Percentiles rank a stretch among this genome's conserved stretches.
phyloP scores from a whole-genome alignment of 2,329 filamentous ascomycete species.

The Polychaeton citri region DNA sequence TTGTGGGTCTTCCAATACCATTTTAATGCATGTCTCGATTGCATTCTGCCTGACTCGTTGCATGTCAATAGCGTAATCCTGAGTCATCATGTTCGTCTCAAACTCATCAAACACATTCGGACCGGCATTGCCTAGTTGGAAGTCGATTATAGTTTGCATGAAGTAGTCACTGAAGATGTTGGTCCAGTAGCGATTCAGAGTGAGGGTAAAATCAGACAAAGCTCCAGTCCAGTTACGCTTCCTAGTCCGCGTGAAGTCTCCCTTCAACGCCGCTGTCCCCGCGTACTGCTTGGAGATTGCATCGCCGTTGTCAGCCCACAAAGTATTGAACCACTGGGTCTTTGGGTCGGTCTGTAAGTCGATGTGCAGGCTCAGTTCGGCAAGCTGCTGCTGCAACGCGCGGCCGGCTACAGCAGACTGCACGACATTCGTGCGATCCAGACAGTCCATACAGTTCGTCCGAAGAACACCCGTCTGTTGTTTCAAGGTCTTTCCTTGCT shows the following conservation, averaged over 20 bases:
- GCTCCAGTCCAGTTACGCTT: conserved; percentile 87
- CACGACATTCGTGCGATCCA: conserved; percentile 91
- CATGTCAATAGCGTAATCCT: conserved; percentile 81
- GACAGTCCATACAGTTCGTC: conserved; percentile 97
- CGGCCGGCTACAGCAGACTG: conserved; percentile 82
- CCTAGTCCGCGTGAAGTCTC: conserved; percentile 83
- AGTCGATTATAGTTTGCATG: conserved; percentile 88
- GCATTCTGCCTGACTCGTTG: conserved; percentile 73
- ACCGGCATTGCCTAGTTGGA: conserved; percentile 77
- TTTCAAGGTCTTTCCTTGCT: conserved; percentile 27
- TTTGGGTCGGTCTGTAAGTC: conserved; percentile 61
- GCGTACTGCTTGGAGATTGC: conserved; percentile 93
- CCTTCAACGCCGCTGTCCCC: conserved; percentile 88
- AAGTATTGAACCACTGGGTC: conserved; percentile 84
- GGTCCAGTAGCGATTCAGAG: conserved; percentile 62
- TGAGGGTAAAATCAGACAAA: conserved; percentile 79
- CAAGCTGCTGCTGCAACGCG: conserved; percentile 68
- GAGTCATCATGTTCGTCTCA: conserved; percentile 81
- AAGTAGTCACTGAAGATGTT: conserved; percentile 99
- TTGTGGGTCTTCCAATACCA: conserved; percentile 64
- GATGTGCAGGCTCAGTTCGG: conserved; percentile 61
- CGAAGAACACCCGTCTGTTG: conserved; percentile 66
- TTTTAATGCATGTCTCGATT: conserved; percentile 75
- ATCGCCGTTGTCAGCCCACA: conserved; percentile 97
- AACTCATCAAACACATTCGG: conserved; percentile 86